phyloP scores from a whole-genome alignment of 768 basidiomycete genomes.

The Pleurotus eryngii region DNA sequence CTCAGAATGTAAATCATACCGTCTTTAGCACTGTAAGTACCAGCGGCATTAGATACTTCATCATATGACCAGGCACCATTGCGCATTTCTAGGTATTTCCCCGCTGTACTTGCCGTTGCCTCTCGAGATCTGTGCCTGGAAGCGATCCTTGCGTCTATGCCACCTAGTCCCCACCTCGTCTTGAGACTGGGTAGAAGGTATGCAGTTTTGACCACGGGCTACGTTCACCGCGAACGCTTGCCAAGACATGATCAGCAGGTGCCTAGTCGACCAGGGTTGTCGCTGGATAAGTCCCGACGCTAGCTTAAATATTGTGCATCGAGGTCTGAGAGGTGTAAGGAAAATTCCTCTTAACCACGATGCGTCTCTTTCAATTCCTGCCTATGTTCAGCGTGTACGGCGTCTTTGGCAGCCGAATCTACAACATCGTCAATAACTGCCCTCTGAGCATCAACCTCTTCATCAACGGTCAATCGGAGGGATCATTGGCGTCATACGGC shows the following conservation, averaged over 20 bases:
- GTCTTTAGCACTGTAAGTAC: too few relatives aligned
- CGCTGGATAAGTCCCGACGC: too few relatives aligned
- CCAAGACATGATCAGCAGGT: constrained; percentile 5
- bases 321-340: too few relatives aligned
- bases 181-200: too few relatives aligned
- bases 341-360: neutral
- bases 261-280: neutral
- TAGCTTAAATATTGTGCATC: too few relatives aligned
- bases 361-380: neutral
- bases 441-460: constrained; percentile 18
- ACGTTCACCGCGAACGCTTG: neutral
- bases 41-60: too few relatives aligned
- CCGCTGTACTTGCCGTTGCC: too few relatives aligned
- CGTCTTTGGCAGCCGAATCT: neutral
- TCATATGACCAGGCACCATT: too few relatives aligned
- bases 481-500: constrained; percentile 16
- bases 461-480: constrained; percentile 21
- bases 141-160: neutral
- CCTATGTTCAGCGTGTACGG: neutral
- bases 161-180: neutral
- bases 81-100: too few relatives aligned
- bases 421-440: constrained; percentile 24
- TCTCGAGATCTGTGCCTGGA: too few relatives aligned
- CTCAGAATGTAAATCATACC: too few relatives aligned
- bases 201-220: neutral